Base-by-base conservation (phyloP, 306 rosid genomes). In the Cicer yamashitae region DNA sequence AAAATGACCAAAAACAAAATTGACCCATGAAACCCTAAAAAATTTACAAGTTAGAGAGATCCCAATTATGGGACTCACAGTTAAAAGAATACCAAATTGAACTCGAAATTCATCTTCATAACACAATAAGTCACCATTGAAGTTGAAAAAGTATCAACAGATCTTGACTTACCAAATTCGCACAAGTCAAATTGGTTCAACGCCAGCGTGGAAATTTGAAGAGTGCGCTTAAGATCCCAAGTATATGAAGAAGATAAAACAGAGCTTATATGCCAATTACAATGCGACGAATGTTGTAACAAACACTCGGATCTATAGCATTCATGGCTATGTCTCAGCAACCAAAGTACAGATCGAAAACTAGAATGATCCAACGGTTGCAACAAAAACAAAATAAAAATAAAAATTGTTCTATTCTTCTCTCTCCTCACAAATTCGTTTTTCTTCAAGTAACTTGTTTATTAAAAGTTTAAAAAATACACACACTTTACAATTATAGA, bases 301-400 rank as follows among this genome's bases (percentile, higher is more conserved):
- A 46, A 71, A 77, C 67, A 73, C 46, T 78, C 85, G 96, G 90
- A 91, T 91, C 97, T 85, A 84, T 74, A 82, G 83, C 93, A 81
- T 81, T 87, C 71, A 74, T 68, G 70, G 86, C 75, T 66, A 17
- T 66, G 85, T 70, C 83, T 51, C 54, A 46, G 68, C 59, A 25
- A 81, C 67, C 79, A 66, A 34, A 71, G 84, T 70, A 78, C 86
- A 80, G 91, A 91, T 68, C 88, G 80, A 74, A 83, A 80, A 57
- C 73, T 14, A 65, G 25, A 66, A 46, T 75, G 45, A 84, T 78
- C 88, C 84, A 73, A 87, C 89, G 85, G 87, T 71, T 56, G 4
- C 82, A 67, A 77, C 39, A 59, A 73, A 46, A 58, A 72, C 74
- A 15, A 17, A 64, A 61, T 1, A 38, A 50, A 17, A 20, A 66